Evolutionary conservation across 78 protist species (phyloP), one percentile per base, ranked within the genome.

Genomic region (Dictyostelium citrinum): DNA sequence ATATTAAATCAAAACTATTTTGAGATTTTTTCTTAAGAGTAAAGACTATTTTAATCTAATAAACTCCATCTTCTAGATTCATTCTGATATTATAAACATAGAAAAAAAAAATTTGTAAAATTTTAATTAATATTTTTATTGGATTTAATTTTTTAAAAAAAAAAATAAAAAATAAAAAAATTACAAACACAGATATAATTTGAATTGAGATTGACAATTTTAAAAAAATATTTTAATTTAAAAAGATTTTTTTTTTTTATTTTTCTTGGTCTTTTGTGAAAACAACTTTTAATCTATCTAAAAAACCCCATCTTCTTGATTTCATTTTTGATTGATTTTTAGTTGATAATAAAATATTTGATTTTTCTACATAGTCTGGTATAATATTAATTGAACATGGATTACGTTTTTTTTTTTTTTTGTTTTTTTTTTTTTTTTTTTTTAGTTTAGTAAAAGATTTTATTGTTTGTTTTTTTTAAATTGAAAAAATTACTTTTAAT

Each of bases 271-370:
- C 74, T 5, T 77, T 83, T 9, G 84, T 37, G 45, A 85, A 85
- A 41, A 76, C 27, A 3, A 78, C 72, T 58, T 49, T 88, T 33
- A 88, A 24, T 74, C 93, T 78, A 88, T 88, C 93, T 14, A 88
- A 29, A 17, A 88, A 78, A 35, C 93, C 93, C 93, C 93, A 88
- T 46, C 49, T 88, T 61, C 79, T 88, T 24, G 67, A 31, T 68
- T 88, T 88, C 45, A 88, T 88, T 46, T 45, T 88, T 6, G 81
- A 67, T 79, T 88, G 93, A n/a, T 72, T 20, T 20, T n/a, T 31
- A 20, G 77, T 67, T 68, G 93, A 88, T 67, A 88, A 46, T 68
- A 88, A 68, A 37, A 72, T 17, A 24, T 88, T 78, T 88, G 93
- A 88, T 49, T 88, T 88, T 43, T 72, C 7, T 31, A 78, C 93